Conservation (phyloP, 805 yeast species). For the Yarrowia sp. region DNA sequence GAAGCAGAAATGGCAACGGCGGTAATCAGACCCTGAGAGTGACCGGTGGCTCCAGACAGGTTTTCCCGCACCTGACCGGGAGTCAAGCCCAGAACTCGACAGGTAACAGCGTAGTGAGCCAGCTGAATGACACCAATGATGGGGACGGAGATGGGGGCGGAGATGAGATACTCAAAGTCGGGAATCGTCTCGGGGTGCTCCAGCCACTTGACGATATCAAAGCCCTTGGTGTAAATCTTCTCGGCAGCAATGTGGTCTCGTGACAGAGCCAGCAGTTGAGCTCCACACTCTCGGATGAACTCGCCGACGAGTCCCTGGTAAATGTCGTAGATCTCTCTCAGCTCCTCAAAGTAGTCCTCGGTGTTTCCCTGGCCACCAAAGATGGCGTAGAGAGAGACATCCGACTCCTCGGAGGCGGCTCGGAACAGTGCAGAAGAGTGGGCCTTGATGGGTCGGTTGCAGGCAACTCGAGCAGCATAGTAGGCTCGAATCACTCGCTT, state of each 20-base stretch:
- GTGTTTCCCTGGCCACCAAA: constrained; percentile 99
- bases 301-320: constrained; percentile 75
- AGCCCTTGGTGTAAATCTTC: constrained; percentile 90
- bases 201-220: constrained; percentile 86
- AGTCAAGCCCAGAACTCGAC: constrained; percentile 75
- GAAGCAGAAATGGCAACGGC: constrained; percentile 85
- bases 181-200: constrained; percentile 83
- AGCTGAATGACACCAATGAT: constrained; percentile 93
- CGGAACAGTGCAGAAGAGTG: constrained; percentile 62
- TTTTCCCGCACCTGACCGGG: constrained; percentile 82
- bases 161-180: constrained; percentile 77
- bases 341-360: constrained; percentile 95
- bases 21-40: constrained; percentile 65
- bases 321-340: constrained; percentile 75
- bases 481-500: constrained; percentile 76
- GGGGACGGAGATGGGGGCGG: constrained; percentile 96
- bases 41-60: constrained; percentile 49
- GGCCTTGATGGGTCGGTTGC: constrained; percentile 50
- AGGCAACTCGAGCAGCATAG: constrained; percentile 56
- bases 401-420: constrained; percentile 50
- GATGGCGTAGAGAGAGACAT: constrained; percentile 72
- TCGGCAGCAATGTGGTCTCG: constrained; percentile 72
- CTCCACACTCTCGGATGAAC: constrained; percentile 67
- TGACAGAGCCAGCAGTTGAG: constrained; percentile 64
- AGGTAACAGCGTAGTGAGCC: constrained; percentile 86